phyloP scores from a whole-genome alignment of 352 stramenopile genomes.

The Globisporangium mamillatum region DNA sequence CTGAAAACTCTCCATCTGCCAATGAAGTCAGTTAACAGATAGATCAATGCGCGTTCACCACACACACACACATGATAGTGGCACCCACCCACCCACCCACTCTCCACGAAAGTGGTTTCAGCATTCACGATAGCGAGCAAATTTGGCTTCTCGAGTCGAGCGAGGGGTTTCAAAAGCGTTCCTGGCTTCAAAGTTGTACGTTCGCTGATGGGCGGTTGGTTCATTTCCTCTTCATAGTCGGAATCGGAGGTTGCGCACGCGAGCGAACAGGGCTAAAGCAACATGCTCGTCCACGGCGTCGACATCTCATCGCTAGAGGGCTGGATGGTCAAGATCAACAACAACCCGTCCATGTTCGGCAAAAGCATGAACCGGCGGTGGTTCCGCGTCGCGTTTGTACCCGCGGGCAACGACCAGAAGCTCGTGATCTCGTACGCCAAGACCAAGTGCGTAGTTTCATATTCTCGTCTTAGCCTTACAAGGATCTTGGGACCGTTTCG shows the following conservation, averaged over 20 bases:
- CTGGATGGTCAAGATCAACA: constrained; percentile 88
- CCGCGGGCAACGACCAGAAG: constrained; percentile 40
- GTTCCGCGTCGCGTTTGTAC: constrained; percentile 71
- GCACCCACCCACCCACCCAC: no score
- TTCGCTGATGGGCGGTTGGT: not conserved
- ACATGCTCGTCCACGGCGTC: constrained; percentile 62
- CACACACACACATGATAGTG: no score
- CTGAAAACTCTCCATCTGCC: no score
- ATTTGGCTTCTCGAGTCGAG: not conserved
- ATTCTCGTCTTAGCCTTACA: no score
- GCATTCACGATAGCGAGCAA: not conserved
- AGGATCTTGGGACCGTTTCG: not conserved
- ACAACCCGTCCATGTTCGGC: constrained; percentile 75
- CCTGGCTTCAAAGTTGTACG: not conserved
- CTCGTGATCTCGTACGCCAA: constrained; percentile 82
- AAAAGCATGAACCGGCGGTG: constrained; percentile 72
- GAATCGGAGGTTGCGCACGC: not conserved
- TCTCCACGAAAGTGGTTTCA: not conserved
- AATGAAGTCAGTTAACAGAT: no score
- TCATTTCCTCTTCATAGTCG: not conserved
- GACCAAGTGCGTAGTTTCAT: constrained; percentile 45
- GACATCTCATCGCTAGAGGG: constrained; percentile 82
- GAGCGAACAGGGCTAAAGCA: not conserved
- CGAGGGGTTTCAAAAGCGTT: not conserved
- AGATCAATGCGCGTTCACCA: no score